Base-by-base conservation (phyloP, 2,329 filamentous ascomycete genomes). In the Hansfordia pulvinata region DNA sequence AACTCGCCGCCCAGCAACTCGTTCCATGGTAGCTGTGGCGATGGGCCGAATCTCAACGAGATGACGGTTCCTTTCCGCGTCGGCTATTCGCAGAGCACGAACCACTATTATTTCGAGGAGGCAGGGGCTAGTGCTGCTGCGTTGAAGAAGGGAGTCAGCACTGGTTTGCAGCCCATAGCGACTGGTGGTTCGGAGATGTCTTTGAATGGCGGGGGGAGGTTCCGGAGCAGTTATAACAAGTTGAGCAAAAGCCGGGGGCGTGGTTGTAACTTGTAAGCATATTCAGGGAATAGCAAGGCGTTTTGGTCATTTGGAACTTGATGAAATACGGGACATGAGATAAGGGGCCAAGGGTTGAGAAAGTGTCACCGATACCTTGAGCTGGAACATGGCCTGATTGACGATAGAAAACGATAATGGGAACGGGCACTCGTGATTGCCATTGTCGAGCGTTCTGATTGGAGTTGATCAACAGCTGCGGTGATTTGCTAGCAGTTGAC, bases 1-100 rank as follows among this genome's bases (percentile, higher is more conserved):
- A 84, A 84, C 42, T 46, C 43, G 21, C 41, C 43, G 9, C 35
- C 41, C 1, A 41, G 41, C 30, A 25, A 24, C 19, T 35, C 37
- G 11, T 27, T 47, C 11, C 30, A 32, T 3, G 43, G 43, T 13
- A 37, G 36, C 20, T 47, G 44, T 27, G 44, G 42, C 19, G 37
- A 35, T 26, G 42, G 44, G 3, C 42, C 42, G 3, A 31, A 43
- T 16, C 10, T 14, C 6, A 10, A 11, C 10, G 35, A 39, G 25
- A 30, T 46, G 34, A 27, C 31, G 8, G 34, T 40, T 2, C 38
- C 39, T 3, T 47, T 37, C 37, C 35, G 35, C 25, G 38, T 47
- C 4, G 35, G 28, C 8, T 47, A 44, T 22, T 34, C 33, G 5
- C 27, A 37, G 6, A 32, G 29, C 7, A 30, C 36, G 8, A 47